These are phyloP conservation scores for Penicillium olsonii DNA, from an alignment of 2,329 filamentous ascomycete species.

Conservation along the genomic window DNA sequence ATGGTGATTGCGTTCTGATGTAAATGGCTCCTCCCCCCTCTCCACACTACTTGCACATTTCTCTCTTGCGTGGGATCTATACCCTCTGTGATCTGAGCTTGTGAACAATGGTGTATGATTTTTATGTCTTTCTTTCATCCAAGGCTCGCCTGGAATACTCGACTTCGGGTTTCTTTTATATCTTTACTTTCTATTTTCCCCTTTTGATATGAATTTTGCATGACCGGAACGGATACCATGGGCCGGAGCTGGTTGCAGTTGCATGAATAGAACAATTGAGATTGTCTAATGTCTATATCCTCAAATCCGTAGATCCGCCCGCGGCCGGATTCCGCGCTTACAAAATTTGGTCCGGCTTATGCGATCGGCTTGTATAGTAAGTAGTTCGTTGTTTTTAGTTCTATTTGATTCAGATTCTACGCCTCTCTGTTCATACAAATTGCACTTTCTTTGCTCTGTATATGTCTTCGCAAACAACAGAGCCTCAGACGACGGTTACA, in stretches of 20 bases:
- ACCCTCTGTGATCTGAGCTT: constrained; percentile 2
- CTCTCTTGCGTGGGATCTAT: background rate
- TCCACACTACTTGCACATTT: background rate
- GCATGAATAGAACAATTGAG: constrained; percentile 9
- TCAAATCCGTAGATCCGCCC: constrained; percentile 11
- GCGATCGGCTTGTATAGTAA: constrained; percentile 13
- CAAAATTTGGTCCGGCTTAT: constrained; percentile 21
- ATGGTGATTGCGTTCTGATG: constrained; percentile 72
- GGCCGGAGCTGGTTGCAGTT: constrained; percentile 9
- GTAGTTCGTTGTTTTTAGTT: background rate
- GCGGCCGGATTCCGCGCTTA: constrained; percentile 29
- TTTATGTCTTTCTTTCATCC: constrained; percentile 1
- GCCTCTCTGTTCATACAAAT: background rate
- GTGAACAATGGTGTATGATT: constrained; percentile 17
- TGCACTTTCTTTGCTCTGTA: constrained; percentile 8
- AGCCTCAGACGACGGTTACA: background rate
- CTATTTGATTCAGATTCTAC: background rate
- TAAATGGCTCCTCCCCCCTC: constrained; percentile 28
- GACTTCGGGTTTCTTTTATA: background rate
- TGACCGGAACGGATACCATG: constrained; percentile 13
- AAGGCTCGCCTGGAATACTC: background rate
- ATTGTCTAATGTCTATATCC: background rate
- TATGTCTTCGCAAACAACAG: constrained; percentile 25
- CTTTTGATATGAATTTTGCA: constrained; percentile 7
- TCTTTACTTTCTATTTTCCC: constrained; percentile 2